A percentile compares a stretch with the other conserved stretches of the same genome.
phyloP scores from a whole-genome alignment of 148 eudicot genomes.

The Silene conica region DNA sequence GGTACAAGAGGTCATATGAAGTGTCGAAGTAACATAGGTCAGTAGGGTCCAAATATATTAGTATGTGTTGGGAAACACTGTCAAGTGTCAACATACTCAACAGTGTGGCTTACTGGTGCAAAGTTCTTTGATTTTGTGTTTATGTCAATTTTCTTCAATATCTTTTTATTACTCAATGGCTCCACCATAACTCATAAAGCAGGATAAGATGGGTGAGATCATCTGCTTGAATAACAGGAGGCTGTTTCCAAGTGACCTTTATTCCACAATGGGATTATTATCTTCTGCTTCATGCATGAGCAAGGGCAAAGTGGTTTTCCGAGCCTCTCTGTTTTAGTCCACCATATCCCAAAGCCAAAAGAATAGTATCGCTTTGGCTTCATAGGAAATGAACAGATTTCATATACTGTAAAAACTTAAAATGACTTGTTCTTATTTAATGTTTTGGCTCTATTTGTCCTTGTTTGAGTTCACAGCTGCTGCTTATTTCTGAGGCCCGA shows the following conservation, averaged over 20 bases:
- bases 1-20: no score
- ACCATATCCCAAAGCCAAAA: background rate
- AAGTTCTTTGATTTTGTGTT: background rate
- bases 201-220: background rate
- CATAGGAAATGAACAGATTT: background rate
- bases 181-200: background rate
- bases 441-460: background rate
- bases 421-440: background rate
- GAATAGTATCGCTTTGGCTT: background rate
- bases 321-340: background rate
- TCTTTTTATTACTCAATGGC: background rate
- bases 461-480: background rate
- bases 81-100: background rate
- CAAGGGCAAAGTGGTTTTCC: background rate
- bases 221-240: background rate
- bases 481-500: background rate
- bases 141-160: background rate
- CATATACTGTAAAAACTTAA: background rate
- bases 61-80: background rate
- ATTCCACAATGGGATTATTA: background rate
- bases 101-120: background rate
- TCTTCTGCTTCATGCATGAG: background rate
- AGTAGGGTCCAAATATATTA: background rate
- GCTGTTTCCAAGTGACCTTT: background rate
- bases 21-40: no score